Evolutionary conservation across 1,284 basidiomycete species (phyloP), one percentile per base, ranked within the genome.

Genomic region (Boletus sp.): DNA sequence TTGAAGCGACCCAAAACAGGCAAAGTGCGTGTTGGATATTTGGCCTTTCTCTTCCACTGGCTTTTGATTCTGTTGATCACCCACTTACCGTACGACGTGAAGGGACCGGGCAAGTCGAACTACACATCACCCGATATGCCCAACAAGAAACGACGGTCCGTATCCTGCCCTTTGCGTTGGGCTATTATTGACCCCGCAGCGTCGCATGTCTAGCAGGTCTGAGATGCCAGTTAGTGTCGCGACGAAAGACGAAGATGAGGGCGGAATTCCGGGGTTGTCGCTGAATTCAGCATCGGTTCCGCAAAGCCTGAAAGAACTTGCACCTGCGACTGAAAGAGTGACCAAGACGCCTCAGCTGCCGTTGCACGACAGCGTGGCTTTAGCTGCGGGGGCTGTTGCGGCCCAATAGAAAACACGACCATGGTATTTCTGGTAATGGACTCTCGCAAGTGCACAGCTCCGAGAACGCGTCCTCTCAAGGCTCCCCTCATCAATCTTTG

Each of bases 111-210:
- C 59, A 84, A 85, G 58, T 77, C 81, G 27, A 77, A 70, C 54
- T 75, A 84, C 57, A 72, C 76, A 8, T 83, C 83, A 10, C 77
- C 81, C 13, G 86, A 89, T 55, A 74, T 81, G 69, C 86, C 84
- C 30, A 81, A 84, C 64, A 88, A 88, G 74, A 87, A 85, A 67
- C 79, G 70, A 67, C 73, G 72, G 75, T 76, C 68, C 62, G 72
- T 73, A 47, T 49, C 51, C 49, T 56, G 50, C 51, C 46, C 45
- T 53, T 42, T 49, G 34, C 44, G 23, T 50, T 41, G 37, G 58
- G 60, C 42, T 46, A 47, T 26, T 49, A 53, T 57, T 66, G 56
- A 68, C 41, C 29, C 48, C 46, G 52, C 54, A 54, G 44, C 40
- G 39, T 53, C 56, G 51, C 53, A 47, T 57, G 57, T 59, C 58